These are phyloP conservation scores for Cystobasidium tubakii DNA, from an alignment of 768 basidiomycete genomes.

Conservation along the genomic window DNA sequence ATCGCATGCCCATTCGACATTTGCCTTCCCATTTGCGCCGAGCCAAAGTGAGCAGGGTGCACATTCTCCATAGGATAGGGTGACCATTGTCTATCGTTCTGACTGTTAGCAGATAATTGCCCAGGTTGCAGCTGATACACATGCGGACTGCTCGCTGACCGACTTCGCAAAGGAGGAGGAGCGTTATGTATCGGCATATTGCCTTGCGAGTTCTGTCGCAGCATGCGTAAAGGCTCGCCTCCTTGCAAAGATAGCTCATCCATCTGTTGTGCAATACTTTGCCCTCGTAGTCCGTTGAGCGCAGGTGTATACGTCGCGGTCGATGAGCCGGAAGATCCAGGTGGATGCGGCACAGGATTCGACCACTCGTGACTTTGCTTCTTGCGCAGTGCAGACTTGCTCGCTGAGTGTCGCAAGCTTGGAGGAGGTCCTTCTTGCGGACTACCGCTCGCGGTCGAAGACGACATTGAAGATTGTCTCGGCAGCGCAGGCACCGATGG, in stretches of 20 bases:
- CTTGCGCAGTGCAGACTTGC: constrained; percentile 39
- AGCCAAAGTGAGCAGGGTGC: constrained; percentile 7
- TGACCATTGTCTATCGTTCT: constrained; percentile 25
- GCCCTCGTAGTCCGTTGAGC: constrained; percentile 3
- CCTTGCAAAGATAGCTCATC: constrained; percentile 34
- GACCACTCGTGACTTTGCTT: constrained; percentile 44
- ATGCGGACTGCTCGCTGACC: constrained; percentile 51
- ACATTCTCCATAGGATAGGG: constrained; percentile 28
- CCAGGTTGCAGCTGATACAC: constrained; percentile 48
- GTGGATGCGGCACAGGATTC: constrained; percentile 36
- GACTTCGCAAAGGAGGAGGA: constrained; percentile 48
- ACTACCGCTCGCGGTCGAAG: constrained; percentile 34
- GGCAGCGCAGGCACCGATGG: constrained; percentile 47
- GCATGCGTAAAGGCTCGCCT: constrained; percentile 30
- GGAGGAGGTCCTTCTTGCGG: constrained; percentile 32
- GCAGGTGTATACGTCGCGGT: neutral
- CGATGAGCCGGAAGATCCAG: constrained; percentile 19
- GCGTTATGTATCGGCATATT: constrained; percentile 17
- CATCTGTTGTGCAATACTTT: constrained; percentile 29
- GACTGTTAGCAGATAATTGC: constrained; percentile 23
- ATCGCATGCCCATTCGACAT: constrained; percentile 14
- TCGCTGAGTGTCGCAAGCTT: constrained; percentile 42
- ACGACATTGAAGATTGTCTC: constrained; percentile 47
- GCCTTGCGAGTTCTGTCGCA: constrained; percentile 42
- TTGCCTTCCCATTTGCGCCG: neutral